Evolutionary conservation across 169 alveolate genomes (phyloP).

Genomic region (Plasmodium blacklocki): DNA sequence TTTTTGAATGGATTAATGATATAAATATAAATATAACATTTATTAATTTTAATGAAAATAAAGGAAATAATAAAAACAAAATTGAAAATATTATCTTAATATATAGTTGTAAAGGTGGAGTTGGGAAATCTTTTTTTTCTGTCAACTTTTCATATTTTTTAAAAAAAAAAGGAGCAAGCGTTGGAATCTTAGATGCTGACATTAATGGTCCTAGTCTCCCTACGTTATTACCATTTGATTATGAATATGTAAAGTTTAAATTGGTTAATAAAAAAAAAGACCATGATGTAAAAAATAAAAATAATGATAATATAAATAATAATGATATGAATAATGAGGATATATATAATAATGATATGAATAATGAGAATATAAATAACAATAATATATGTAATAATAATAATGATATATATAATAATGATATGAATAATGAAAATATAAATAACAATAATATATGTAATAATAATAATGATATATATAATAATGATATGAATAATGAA

Average conservation of each 20-base stretch:
- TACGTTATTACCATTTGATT: conserved; percentile 88
- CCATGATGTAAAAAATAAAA: background rate
- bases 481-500: background rate
- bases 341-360: background rate
- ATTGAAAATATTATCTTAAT: conserved; percentile 92
- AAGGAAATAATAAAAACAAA: conserved; percentile 19
- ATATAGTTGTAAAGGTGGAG: conserved; percentile 98
- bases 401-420: background rate
- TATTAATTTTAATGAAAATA: conserved; percentile 14
- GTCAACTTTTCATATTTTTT: conserved; percentile 92
- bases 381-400: background rate
- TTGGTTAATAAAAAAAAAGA: background rate
- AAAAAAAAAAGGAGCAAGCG: conserved; percentile 88
- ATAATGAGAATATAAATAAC: background rate
- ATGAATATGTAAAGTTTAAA: conserved; percentile 80
- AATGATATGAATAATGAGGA: background rate
- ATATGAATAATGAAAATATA: background rate
- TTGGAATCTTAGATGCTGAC: conserved; percentile 97
- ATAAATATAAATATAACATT: conserved; percentile 74
- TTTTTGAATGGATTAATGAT: conserved; percentile 80
- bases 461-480: background rate
- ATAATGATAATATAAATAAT: background rate
- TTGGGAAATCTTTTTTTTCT: conserved; percentile 94
- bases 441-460: background rate
- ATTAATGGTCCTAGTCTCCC: conserved; percentile 98